Evolutionary conservation across 228 moss, liverwort and hornwort species (phyloP).

Genomic region (Sphagnum magellanicum): DNA sequence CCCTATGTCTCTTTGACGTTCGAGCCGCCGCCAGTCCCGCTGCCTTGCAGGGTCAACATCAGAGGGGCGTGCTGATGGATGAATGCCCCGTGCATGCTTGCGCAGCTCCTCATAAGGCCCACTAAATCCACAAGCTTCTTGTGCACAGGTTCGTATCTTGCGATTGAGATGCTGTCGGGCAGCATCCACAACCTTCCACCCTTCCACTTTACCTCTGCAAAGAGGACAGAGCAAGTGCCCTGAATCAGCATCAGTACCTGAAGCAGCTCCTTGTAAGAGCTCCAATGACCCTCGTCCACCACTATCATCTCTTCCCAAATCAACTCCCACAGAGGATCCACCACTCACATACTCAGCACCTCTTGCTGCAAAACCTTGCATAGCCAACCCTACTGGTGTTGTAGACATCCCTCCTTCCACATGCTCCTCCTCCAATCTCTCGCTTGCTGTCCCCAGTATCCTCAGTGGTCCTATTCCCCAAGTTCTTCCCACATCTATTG

Average conservation of each 20-base stretch:
- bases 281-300: constrained; percentile 35
- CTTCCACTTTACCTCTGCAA: constrained; percentile 89
- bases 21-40: constrained; percentile 84
- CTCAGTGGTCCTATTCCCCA: too few species aligned
- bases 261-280: constrained; percentile 8
- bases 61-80: constrained; percentile 82
- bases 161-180: constrained; percentile 87
- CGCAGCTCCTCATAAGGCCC: constrained; percentile 95
- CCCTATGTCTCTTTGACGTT: constrained; percentile 94
- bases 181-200: constrained; percentile 82
- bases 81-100: constrained; percentile 86
- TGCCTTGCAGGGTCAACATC: constrained; percentile 88
- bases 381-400: not conserved
- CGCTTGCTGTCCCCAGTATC: too few species aligned
- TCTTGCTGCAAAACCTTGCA: constrained; percentile 1
- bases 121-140: constrained; percentile 73
- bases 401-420: not conserved
- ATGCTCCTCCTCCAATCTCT: too few species aligned
- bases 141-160: constrained; percentile 79
- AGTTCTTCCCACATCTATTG: too few species aligned
- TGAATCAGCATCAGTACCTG: constrained; percentile 25
- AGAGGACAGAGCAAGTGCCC: constrained; percentile 80
- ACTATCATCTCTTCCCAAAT: constrained; percentile 19
- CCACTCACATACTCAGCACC: constrained; percentile 14
- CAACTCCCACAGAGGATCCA: constrained; percentile 9